These are phyloP conservation scores for Talaromyces amestolkiae DNA, from an alignment of 2,329 filamentous ascomycete genomes.

Conservation along the genomic window DNA sequence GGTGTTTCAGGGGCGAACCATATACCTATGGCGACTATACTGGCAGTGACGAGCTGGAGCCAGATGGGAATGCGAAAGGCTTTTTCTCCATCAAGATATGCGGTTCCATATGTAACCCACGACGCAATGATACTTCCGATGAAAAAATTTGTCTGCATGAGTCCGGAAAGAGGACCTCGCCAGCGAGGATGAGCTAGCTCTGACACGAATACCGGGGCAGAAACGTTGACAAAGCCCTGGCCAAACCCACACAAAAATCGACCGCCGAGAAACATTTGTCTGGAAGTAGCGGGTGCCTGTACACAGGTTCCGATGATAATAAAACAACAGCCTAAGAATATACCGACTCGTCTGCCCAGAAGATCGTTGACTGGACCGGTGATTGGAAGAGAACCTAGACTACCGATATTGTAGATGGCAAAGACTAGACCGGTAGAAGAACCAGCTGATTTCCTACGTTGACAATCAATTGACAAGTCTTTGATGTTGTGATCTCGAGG, in stretches of 20 bases:
- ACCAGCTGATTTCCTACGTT: slow-evolving; percentile 11
- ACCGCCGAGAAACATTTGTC: slow-evolving; percentile 15
- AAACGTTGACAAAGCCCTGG: slow-evolving; percentile 18
- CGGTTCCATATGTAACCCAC: slow-evolving; percentile 18
- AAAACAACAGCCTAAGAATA: slow-evolving; percentile 13
- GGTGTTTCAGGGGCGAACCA: slow-evolving; percentile 17
- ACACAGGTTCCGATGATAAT: slow-evolving; percentile 19
- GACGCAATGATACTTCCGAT: slow-evolving; percentile 18
- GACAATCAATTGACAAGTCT: background rate
- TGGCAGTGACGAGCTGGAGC: slow-evolving; percentile 15
- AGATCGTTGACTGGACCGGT: slow-evolving; percentile 14
- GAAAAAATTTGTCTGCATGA: slow-evolving; percentile 17
- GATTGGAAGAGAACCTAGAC: slow-evolving; percentile 13
- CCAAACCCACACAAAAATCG: slow-evolving; percentile 17
- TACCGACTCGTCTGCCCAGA: slow-evolving; percentile 13
- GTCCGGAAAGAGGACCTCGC: slow-evolving; percentile 18
- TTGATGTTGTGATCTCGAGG: background rate
- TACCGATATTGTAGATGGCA: slow-evolving; percentile 19
- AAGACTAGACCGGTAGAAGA: slow-evolving; percentile 17
- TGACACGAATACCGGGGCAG: slow-evolving; percentile 15
- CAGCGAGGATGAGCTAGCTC: slow-evolving; percentile 18
- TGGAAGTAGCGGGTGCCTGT: slow-evolving; percentile 15
- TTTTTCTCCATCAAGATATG: slow-evolving; percentile 15
- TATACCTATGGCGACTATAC: slow-evolving; percentile 15
- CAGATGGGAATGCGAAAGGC: slow-evolving; percentile 19